phyloP scores from a whole-genome alignment of 176 grass and related monocot genomes.

The Oryza glaberrima region DNA sequence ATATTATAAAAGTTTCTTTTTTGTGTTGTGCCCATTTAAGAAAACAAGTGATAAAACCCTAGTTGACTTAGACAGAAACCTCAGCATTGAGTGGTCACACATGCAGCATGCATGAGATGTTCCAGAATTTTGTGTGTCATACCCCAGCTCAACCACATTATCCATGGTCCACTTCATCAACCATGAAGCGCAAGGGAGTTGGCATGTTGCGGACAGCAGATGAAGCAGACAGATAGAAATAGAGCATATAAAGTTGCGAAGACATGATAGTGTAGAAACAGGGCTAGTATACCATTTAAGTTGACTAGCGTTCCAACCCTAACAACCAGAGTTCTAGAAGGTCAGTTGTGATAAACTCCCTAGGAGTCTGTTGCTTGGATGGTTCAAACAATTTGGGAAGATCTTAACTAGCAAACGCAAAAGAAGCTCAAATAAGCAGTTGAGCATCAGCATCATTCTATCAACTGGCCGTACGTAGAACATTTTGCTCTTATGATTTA shows the following conservation, averaged over 20 bases:
- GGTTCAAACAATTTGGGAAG: constrained; percentile 13
- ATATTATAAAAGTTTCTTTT: neutral
- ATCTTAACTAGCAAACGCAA: neutral
- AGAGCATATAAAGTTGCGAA: neutral
- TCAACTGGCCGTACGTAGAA: neutral
- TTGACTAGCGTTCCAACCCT: neutral
- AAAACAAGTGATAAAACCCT: constrained; percentile 8
- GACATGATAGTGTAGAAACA: neutral
- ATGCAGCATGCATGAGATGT: neutral
- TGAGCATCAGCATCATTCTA: neutral
- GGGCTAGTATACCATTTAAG: neutral
- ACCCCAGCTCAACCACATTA: neutral
- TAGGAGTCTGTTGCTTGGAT: neutral
- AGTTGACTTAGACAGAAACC: constrained; percentile 5
- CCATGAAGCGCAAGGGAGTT: neutral
- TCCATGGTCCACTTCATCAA: constrained; percentile 7
- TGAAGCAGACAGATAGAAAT: neutral
- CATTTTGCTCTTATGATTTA: neutral
- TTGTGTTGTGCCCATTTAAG: constrained; percentile 21
- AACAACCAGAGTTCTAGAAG: neutral
- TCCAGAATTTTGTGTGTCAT: neutral
- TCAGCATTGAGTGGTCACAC: neutral
- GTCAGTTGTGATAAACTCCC: neutral
- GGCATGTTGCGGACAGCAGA: neutral
- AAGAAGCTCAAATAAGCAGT: neutral